Base-by-base conservation (phyloP, 2,329 filamentous ascomycete genomes). In the Dactylellina sp. region DNA sequence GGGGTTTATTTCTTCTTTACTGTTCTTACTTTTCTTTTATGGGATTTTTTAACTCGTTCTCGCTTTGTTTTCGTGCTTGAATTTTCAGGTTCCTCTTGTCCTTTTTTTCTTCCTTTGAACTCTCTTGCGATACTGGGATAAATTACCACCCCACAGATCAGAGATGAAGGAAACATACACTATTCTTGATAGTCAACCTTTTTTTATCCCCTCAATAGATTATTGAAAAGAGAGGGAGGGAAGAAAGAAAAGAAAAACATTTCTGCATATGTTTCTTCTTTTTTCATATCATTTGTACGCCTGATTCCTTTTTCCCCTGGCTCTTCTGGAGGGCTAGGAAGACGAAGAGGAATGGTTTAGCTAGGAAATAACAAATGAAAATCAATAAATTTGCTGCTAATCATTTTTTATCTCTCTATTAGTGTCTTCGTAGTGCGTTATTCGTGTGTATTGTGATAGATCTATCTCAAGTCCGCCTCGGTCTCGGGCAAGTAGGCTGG, bases 1-100 rank as follows among this genome's bases (percentile, higher is more conserved):
- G 65, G 65, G 62, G 64, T 65, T 65, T 71, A 63, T 75, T 71
- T 63, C 49, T 64, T 71, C 53, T 49, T 35, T 53, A 56, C 40
- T 57, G 47, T 40, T 75, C 16, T 37, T 68, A 64, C 70, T 65
- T 61, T 50, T 18, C 61, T 55, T 71, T 18, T 12, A 18, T 52
- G 49, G 25, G 25, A 52, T 20, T 16, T 18, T 37, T 52, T 50
- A 44, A 22, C 42, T 64, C 39, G 14, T 46, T 7, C 46, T 56
- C 40, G 39, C 50, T 39, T 46, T 47, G 20, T 59, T 65, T 44
- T 37, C 32, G n/a, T 37, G 24, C 14, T 16, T 20, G 35, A 18
- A 2, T 24, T 56, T 56, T 28, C n/a, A 53, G 9, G 39, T 47
- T 37, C 24, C 32, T 37, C 22, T 57, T n/a, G 28, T 47, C 18